A percentile compares a stretch with the other conserved stretches of the same genome.
Evolutionary conservation across 352 stramenopile species (phyloP).

Genomic region (Globisporangium splendens): DNA sequence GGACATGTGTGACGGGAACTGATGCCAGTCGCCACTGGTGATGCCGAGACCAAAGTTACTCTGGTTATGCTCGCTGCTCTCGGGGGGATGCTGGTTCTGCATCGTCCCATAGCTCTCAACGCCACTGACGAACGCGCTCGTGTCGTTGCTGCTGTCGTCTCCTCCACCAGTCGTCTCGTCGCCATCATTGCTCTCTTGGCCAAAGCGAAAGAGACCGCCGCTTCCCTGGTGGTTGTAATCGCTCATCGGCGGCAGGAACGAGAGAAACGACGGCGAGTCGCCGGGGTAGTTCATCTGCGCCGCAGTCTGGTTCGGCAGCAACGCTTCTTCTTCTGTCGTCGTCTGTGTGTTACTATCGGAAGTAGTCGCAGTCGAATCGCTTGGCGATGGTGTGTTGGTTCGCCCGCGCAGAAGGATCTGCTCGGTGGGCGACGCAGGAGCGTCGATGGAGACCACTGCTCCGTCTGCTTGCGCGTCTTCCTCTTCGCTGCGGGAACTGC

Average conservation of each 20-base stretch:
- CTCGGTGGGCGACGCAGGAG: too few species aligned
- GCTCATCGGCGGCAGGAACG: neutral
- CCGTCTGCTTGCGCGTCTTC: too few species aligned
- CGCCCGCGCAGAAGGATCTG: neutral
- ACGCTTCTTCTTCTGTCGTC: neutral
- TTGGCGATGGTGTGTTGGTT: neutral
- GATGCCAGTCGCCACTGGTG: constrained; percentile 4
- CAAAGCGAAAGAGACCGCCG: constrained; percentile 1
- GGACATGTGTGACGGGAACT: constrained; percentile 3
- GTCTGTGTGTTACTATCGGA: neutral
- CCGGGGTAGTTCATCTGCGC: neutral
- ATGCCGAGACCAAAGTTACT: neutral
- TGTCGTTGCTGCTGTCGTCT: neutral
- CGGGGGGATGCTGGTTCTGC: constrained; percentile 4
- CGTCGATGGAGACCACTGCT: too few species aligned
- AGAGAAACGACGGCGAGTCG: neutral
- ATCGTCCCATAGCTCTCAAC: neutral
- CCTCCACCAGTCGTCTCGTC: too few species aligned
- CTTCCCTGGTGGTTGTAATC: neutral
- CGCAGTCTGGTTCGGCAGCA: neutral
- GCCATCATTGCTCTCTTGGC: neutral
- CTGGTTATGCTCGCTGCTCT: constrained; percentile 4
- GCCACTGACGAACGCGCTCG: neutral
- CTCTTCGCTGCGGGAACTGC: too few species aligned
- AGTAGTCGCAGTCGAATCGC: neutral